Base-by-base conservation (phyloP, 2,329 filamentous ascomycete species). In the Xenoacremonium recifei region DNA sequence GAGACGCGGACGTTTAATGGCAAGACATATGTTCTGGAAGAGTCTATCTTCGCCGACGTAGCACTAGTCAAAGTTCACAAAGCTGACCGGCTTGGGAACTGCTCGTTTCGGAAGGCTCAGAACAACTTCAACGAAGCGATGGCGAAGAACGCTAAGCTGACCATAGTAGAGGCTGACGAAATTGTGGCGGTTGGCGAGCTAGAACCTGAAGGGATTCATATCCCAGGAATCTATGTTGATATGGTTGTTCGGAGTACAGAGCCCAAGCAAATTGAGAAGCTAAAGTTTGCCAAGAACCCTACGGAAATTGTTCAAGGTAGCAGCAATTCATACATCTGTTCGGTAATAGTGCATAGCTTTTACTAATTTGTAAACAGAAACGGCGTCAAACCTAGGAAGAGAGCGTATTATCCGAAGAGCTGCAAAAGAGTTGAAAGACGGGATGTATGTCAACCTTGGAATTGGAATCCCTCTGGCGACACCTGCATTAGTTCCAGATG, bases 391-490 rank as follows among this genome's bases (percentile, higher is more conserved):
- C 67, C 69, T 40, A 73, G 72, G 61, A 75, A 80, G 90, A 46
- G 89, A 95, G 69, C 80, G 85, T 47, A 96, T 95, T 63, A 89
- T 95, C 35, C 80, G 81, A 50, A 78, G 89, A 45, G 89, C 89
- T 1, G 88, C 89, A 36, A 91, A 91, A 73, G 89, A 95, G 70
- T 91, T 95, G 71, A 88, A 92, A 76, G 91, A 95, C 66, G 89
- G 89, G 69, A 93, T 93, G 88, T 95, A 95, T 65, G 89, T 89
- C 58, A 95, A 95, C 68, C 70, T 95, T 43, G 90, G 90, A 47
- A 95, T 95, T 54, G 90, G 90, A 45, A 95, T 95, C 88, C 90
- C 90, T 42, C 93, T 95, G 83, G 79, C 95, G 39, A 89, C 89
- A 1, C 89, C 90, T 1, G 85, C 80, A 41, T 95, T 93, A 60